Conservation (phyloP, 2,329 filamentous ascomycete species). For the Ceratocystis cacaofunesta region DNA sequence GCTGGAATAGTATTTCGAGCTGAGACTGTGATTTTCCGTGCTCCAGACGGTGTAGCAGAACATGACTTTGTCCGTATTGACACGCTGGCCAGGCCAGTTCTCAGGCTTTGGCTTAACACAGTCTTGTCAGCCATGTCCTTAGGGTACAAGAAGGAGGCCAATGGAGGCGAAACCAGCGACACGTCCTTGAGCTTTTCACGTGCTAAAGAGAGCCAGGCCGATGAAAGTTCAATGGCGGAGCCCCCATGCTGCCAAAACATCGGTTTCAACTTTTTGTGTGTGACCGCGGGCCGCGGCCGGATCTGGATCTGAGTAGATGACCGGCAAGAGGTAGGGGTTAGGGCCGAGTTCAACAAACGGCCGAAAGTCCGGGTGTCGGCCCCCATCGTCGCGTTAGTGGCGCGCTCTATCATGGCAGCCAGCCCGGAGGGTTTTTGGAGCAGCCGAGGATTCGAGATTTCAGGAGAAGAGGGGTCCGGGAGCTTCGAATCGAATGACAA, state of each 20-base stretch:
- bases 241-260: slow-evolving; percentile 17
- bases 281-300: neutral
- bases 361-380: slow-evolving; percentile 10
- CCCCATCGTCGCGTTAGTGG: slow-evolving; percentile 2
- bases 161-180: neutral
- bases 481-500: neutral
- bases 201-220: slow-evolving; percentile 13
- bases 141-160: slow-evolving; percentile 7
- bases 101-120: neutral
- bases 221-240: slow-evolving; percentile 12
- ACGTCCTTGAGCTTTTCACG: slow-evolving; percentile 2
- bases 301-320: slow-evolving; percentile 4
- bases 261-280: slow-evolving; percentile 12
- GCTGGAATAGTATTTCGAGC: slow-evolving; percentile 4
- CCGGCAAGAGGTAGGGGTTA: slow-evolving; percentile 2
- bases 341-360: slow-evolving; percentile 13
- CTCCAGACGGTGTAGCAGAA: neutral
- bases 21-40: slow-evolving; percentile 6
- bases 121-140: neutral
- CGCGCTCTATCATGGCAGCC: slow-evolving; percentile 17
- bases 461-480: neutral
- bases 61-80: neutral
- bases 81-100: neutral
- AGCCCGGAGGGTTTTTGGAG: neutral
- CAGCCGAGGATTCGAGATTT: neutral